These are phyloP conservation scores for Arthrinium phaeospermum DNA, from an alignment of 2,329 filamentous ascomycete species.

Conservation along the genomic window DNA sequence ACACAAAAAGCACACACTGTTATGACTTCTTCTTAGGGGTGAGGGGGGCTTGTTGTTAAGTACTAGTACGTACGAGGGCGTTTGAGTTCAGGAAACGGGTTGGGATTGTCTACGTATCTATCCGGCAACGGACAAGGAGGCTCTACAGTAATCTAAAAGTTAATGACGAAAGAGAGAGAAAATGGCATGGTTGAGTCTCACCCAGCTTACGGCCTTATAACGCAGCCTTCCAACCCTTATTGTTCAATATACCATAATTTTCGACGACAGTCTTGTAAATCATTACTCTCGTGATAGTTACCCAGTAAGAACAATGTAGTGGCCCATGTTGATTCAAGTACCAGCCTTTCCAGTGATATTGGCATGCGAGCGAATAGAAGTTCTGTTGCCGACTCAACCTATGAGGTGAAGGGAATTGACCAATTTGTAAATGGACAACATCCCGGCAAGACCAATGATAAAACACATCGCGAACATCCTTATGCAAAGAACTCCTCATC, in stretches of 20 bases:
- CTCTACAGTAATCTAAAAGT: not conserved
- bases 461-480: too few relatives aligned
- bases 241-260: not conserved
- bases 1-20: too few relatives aligned
- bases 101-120: not conserved
- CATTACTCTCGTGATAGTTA: not conserved
- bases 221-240: not conserved
- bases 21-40: not conserved
- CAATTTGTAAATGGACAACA: too few relatives aligned
- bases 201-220: not conserved
- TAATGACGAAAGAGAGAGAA: not conserved
- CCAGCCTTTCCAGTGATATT: not conserved
- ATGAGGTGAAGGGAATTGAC: not conserved
- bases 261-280: not conserved
- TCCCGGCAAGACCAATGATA: too few relatives aligned
- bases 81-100: not conserved
- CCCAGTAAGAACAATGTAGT: too few relatives aligned
- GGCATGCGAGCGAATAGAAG: too few relatives aligned
- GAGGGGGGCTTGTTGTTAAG: not conserved
- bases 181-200: not conserved
- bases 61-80: too few relatives aligned
- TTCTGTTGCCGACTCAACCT: not conserved
- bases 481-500: too few relatives aligned
- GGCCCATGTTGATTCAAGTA: not conserved
- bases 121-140: not conserved